Conservation (phyloP, 352 stramenopile species). For the Pythium plurisporium region DNA sequence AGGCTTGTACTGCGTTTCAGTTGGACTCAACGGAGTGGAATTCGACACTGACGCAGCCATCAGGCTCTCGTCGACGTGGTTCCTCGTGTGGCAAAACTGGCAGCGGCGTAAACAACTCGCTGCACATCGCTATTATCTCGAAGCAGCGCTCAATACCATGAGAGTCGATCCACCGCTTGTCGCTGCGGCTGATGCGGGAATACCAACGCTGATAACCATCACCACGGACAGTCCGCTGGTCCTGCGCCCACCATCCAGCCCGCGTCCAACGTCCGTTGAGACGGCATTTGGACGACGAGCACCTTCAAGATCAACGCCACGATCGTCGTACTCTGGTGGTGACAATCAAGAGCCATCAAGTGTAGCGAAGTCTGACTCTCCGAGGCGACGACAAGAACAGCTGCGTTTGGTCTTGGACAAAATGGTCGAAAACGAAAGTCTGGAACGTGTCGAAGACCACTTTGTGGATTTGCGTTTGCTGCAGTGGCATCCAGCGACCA, state of each 20-base stretch:
- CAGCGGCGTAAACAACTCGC: constrained; percentile 54
- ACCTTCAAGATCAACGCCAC: neutral
- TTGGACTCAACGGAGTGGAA: constrained; percentile 63
- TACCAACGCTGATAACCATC: neutral
- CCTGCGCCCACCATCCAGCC: neutral
- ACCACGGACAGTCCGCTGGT: neutral
- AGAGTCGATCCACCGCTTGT: neutral
- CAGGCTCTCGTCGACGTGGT: constrained; percentile 37
- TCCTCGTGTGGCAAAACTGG: constrained; percentile 83
- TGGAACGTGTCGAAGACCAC: constrained; percentile 18
- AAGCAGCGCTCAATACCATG: neutral
- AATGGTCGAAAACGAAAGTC: constrained; percentile 29
- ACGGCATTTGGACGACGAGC: constrained; percentile 15
- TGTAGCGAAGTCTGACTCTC: neutral
- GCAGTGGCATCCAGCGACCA: constrained; percentile 50
- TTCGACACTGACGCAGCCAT: constrained; percentile 48
- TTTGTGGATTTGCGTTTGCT: constrained; percentile 35
- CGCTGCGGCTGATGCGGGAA: neutral
- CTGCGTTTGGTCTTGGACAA: constrained; percentile 8
- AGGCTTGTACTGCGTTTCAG: constrained; percentile 57
- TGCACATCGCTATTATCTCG: neutral
- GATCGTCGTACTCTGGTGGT: neutral
- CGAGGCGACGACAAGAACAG: constrained; percentile 6
- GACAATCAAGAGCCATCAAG: neutral
- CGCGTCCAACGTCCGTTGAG: constrained; percentile 1